Conservation (phyloP, 2,329 filamentous ascomycete species). For the Xylariaceae sp. region DNA sequence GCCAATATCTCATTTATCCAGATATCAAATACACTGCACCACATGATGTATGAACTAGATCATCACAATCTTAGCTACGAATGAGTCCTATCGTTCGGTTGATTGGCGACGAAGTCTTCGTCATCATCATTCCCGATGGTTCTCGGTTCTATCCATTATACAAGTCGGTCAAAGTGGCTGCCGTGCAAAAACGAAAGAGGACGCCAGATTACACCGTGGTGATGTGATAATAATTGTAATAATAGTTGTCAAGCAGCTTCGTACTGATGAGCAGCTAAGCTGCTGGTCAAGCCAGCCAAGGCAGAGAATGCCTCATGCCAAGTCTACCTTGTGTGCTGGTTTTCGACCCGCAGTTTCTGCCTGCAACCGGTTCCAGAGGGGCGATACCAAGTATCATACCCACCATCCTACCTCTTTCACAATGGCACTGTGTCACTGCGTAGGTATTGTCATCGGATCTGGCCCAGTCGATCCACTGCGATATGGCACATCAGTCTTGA, state of each 20-base stretch:
- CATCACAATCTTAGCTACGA: conserved; percentile 22
- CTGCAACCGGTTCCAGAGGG: no score
- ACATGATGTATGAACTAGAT: conserved; percentile 16
- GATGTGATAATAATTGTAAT: neutral
- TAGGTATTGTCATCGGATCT: conserved; percentile 9
- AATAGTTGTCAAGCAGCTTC: conserved; percentile 1
- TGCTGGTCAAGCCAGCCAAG: conserved; percentile 24
- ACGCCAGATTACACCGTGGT: neutral
- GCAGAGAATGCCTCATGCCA: conserved; percentile 25
- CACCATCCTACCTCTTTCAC: no score
- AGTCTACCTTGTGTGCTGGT: conserved; percentile 17
- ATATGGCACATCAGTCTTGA: neutral
- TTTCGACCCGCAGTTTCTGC: no score
- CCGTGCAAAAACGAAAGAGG: neutral
- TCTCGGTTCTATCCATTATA: neutral
- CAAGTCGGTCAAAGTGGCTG: neutral
- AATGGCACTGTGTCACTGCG: conserved; percentile 11
- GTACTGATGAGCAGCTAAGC: conserved; percentile 8
- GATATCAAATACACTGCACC: conserved; percentile 25
- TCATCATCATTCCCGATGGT: neutral
- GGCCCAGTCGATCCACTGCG: conserved; percentile 5
- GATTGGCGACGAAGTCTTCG: conserved; percentile 4
- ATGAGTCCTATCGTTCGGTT: conserved; percentile 12
- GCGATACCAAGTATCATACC: conserved; percentile 9
- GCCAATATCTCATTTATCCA: conserved; percentile 26